phyloP scores from a whole-genome alignment of 2,329 filamentous ascomycete genomes.

The Penicillium crustosum region DNA sequence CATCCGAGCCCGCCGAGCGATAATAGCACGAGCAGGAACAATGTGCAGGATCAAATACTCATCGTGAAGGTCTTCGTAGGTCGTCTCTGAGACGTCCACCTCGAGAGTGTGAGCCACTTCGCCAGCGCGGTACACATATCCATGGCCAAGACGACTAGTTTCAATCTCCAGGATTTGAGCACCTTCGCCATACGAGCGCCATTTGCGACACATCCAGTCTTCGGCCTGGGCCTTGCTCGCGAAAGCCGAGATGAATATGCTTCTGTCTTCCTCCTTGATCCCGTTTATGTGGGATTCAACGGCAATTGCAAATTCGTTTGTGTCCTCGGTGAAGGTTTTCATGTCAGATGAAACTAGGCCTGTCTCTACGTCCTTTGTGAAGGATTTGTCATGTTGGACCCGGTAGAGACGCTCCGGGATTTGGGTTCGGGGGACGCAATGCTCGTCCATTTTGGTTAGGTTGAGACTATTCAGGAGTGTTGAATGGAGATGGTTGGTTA shows the following conservation, averaged over 20 bases:
- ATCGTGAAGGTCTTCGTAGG: neutral
- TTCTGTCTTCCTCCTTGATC: too few species aligned
- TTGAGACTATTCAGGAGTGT: neutral
- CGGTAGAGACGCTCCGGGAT: neutral
- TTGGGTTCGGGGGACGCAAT: neutral
- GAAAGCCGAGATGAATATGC: neutral
- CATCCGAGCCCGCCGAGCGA: neutral
- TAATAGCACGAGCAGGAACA: neutral
- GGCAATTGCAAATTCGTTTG: neutral
- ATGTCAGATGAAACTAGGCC: neutral
- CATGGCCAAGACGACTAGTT: neutral
- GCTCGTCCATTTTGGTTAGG: neutral
- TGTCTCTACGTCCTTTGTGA: neutral
- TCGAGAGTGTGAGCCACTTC: neutral
- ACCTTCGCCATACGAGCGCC: neutral
- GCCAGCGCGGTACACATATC: neutral
- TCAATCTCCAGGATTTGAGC: neutral
- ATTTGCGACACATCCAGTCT: neutral
- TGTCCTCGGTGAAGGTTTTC: neutral
- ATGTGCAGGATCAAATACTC: neutral
- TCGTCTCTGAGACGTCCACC: neutral
- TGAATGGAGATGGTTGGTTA: too few species aligned
- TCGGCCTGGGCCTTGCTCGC: neutral
- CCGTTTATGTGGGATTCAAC: neutral
- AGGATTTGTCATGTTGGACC: neutral